phyloP scores from a whole-genome alignment of 2,329 filamentous ascomycete species.

The Ophiocordyceps camponoti-leonardi region DNA sequence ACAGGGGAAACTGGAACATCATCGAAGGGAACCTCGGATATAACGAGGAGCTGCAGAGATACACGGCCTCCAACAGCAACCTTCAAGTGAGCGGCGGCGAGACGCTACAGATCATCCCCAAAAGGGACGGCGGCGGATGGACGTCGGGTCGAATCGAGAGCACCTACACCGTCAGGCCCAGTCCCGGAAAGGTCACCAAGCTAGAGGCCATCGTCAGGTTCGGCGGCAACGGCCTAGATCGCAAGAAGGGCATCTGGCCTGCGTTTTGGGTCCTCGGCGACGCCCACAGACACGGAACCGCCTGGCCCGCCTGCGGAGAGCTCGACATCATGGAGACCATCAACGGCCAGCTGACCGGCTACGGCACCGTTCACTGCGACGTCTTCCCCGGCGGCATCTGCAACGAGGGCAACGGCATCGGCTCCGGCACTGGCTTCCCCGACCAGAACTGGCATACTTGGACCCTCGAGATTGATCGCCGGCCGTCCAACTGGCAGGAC shows the following conservation, averaged over 20 bases:
- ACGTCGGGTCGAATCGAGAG: constrained; percentile 38
- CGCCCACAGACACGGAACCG: constrained; percentile 24
- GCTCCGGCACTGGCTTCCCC: constrained; percentile 16
- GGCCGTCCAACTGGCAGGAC: constrained; percentile 22
- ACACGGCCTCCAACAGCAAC: constrained; percentile 27
- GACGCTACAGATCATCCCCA: constrained; percentile 34
- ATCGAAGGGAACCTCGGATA: constrained; percentile 21
- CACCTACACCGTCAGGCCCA: constrained; percentile 27
- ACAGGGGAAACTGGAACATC: constrained; percentile 22
- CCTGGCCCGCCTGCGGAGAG: constrained; percentile 37
- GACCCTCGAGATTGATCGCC: constrained; percentile 31
- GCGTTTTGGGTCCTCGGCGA: constrained; percentile 41
- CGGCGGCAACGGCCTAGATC: constrained; percentile 20
- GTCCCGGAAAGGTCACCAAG: constrained; percentile 24
- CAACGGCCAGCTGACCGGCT: constrained; percentile 27
- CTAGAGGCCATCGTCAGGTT: constrained; percentile 29
- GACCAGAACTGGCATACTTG: constrained; percentile 29
- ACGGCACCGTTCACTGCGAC: constrained; percentile 36
- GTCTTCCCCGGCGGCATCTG: constrained; percentile 26
- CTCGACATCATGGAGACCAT: constrained; percentile 40
- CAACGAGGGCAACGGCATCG: constrained; percentile 29
- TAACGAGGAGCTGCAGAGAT: constrained; percentile 35
- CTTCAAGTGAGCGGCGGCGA: constrained; percentile 30
- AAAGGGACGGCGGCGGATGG: constrained; percentile 24
- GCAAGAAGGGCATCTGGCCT: constrained; percentile 39